Conservation (phyloP, 306 rosid genomes). For the Mimosa bimucronata region DNA sequence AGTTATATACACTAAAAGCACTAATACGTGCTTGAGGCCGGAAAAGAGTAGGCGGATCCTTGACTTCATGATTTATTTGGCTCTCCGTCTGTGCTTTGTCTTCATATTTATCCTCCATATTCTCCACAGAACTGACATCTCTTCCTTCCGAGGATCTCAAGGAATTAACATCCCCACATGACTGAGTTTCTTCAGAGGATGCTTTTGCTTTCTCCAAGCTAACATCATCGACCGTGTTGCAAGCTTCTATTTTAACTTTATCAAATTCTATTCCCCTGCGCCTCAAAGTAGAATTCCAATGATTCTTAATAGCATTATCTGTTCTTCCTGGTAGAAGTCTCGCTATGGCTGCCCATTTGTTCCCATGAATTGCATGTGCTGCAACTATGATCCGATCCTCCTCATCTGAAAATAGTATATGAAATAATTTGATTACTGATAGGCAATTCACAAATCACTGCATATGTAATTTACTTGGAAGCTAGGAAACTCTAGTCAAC, state of each 20-base stretch:
- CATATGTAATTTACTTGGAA: not conserved
- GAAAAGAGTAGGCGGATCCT: conserved; percentile 67
- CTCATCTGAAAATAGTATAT: conserved; percentile 62
- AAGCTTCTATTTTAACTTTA: conserved; percentile 61
- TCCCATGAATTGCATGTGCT: conserved; percentile 85
- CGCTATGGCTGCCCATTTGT: conserved; percentile 77
- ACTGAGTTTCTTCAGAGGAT: conserved; percentile 88
- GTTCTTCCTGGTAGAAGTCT: conserved; percentile 73
- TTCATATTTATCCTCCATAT: conserved; percentile 56
- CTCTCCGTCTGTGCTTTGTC: conserved; percentile 49
- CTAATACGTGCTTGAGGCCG: conserved; percentile 82
- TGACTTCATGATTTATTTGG: conserved; percentile 51
- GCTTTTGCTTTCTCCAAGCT: conserved; percentile 85
- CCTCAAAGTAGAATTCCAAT: conserved; percentile 75
- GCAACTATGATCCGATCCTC: conserved; percentile 85
- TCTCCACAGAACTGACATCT: conserved; percentile 65
- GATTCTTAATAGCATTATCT: conserved; percentile 75
- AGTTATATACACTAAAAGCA: conserved; percentile 73
- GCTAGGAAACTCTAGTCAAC: not conserved
- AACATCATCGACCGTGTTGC: conserved; percentile 55
- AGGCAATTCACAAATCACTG: not conserved
- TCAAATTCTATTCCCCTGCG: conserved; percentile 56
- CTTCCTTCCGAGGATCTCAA: conserved; percentile 72
- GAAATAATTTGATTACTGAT: not conserved
- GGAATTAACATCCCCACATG: conserved; percentile 82